These are phyloP conservation scores for Clavispora carvajalis DNA, from an alignment of 805 yeast species.

Conservation along the genomic window DNA sequence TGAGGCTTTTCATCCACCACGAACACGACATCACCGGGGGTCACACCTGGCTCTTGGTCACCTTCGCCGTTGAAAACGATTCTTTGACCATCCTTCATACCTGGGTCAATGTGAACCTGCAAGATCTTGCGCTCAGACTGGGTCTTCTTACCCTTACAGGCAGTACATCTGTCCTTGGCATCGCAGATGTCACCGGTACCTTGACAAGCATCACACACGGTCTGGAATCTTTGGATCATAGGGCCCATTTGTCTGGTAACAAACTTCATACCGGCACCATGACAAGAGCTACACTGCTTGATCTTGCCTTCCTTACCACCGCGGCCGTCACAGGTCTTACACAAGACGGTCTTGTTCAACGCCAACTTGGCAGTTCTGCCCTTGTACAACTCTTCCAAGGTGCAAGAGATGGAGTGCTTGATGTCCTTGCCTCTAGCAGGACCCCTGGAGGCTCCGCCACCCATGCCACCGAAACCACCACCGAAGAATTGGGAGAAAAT, in stretches of 20 bases:
- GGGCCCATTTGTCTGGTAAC: constrained; percentile 99
- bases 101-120: constrained; percentile 93
- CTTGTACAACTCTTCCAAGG: constrained; percentile 88
- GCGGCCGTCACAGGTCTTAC: constrained; percentile 85
- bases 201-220: constrained; percentile 85
- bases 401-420: constrained; percentile 77
- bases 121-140: constrained; percentile 83
- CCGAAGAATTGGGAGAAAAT: constrained; percentile 79
- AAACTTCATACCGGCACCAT: constrained; percentile 87
- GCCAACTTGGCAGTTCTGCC: constrained; percentile 95
- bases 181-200: constrained; percentile 89
- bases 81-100: constrained; percentile 93
- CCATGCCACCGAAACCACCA: constrained; percentile 53
- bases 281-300: constrained; percentile 79
- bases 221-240: constrained; percentile 96
- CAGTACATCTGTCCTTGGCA: constrained; percentile 81
- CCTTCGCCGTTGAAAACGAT: constrained; percentile 93
- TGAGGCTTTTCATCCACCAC: constrained; percentile 89
- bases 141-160: constrained; percentile 87
- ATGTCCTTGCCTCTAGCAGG: constrained; percentile 90
- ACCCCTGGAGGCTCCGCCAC: constrained; percentile 67
- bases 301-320: constrained; percentile 95
- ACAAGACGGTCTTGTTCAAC: constrained; percentile 82
- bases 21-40: constrained; percentile 95
- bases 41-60: constrained; percentile 90